These are phyloP conservation scores for Pythium folliculosum DNA, from an alignment of 352 stramenopile species.

Conservation along the genomic window DNA sequence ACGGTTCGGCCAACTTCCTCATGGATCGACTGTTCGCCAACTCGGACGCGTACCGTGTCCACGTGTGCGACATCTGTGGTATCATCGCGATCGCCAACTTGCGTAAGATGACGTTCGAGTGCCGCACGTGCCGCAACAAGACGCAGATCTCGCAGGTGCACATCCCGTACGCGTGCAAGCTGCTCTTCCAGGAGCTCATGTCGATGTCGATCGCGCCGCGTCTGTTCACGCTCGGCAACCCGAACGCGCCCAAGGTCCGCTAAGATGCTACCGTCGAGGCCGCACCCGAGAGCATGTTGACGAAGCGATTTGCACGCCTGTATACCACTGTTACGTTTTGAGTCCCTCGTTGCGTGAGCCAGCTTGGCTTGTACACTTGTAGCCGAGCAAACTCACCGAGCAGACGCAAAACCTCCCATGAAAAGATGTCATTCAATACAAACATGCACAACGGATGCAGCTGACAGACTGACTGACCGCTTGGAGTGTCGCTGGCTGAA, in stretches of 20 bases:
- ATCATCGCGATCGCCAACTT: constrained; percentile 99
- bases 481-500: too few species aligned
- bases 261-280: constrained; percentile 1
- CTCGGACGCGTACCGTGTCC: constrained; percentile 98
- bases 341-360: too few species aligned
- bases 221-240: constrained; percentile 94
- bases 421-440: too few species aligned
- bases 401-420: too few species aligned
- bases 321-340: neutral
- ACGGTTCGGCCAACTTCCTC: constrained; percentile 99
- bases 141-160: constrained; percentile 95
- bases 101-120: constrained; percentile 99
- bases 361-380: too few species aligned
- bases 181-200: constrained; percentile 99
- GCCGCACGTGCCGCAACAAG: constrained; percentile 93
- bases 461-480: too few species aligned
- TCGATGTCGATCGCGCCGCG: constrained; percentile 99
- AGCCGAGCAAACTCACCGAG: too few species aligned
- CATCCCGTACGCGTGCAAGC: constrained; percentile 99
- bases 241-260: constrained; percentile 59
- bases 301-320: neutral
- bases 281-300: neutral
- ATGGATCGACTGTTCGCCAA: constrained; percentile 99
- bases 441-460: too few species aligned
- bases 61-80: constrained; percentile 99